A percentile compares a stretch with the other conserved stretches of the same genome.
These are phyloP conservation scores for Trichoderma sp. DNA, from an alignment of 2,329 filamentous ascomycete species.

Conservation along the genomic window DNA sequence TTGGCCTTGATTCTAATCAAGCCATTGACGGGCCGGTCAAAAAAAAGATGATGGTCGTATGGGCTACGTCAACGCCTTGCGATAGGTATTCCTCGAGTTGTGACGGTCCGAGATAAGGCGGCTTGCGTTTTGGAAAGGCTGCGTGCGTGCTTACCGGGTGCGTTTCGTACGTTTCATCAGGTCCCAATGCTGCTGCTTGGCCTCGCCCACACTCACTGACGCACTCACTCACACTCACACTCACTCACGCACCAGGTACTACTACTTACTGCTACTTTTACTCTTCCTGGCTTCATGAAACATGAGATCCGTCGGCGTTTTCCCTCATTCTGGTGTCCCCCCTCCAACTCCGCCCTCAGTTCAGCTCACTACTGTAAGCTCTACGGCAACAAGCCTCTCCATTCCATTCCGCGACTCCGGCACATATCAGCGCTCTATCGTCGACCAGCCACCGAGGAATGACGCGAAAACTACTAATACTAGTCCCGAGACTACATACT, in stretches of 20 bases:
- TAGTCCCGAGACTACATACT: background rate
- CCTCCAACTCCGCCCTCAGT: background rate
- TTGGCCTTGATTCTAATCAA: background rate
- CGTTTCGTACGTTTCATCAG: background rate
- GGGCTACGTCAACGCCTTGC: background rate
- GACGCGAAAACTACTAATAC: background rate
- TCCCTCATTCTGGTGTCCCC: background rate
- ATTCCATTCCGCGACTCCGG: conserved; percentile 6
- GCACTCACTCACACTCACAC: too few relatives aligned
- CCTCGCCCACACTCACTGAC: too few relatives aligned
- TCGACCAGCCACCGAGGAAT: background rate
- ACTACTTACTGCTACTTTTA: background rate
- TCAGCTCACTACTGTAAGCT: background rate
- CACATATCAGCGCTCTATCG: background rate
- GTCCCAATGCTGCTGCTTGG: background rate
- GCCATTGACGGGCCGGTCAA: background rate
- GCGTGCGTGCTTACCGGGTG: conserved; percentile 10
- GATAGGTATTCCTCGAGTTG: background rate
- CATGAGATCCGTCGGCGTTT: background rate
- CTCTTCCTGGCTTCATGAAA: background rate
- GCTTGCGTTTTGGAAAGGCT: background rate
- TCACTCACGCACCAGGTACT: background rate
- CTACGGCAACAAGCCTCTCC: background rate
- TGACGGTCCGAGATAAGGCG: background rate
- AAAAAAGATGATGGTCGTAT: background rate